These are phyloP conservation scores for Hericium alpestre DNA, from an alignment of 768 basidiomycete species.

Conservation along the genomic window DNA sequence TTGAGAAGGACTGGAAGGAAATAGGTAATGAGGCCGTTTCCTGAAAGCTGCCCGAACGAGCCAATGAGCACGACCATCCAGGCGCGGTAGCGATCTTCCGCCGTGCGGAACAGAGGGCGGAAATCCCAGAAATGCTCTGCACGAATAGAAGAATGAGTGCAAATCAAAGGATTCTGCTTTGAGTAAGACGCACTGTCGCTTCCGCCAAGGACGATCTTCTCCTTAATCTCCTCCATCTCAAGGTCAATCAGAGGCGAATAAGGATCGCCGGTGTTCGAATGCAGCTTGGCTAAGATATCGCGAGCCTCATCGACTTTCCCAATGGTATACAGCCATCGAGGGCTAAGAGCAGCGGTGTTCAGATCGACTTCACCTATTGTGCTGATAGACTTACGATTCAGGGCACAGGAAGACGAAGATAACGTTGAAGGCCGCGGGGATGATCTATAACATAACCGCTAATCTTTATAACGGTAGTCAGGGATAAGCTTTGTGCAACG, in stretches of 20 bases:
- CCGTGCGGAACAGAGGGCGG: slow-evolving; percentile 36
- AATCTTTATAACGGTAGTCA: background rate
- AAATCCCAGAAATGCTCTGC: slow-evolving; percentile 46
- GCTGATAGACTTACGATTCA: slow-evolving; percentile 29
- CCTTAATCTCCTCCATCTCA: slow-evolving; percentile 44
- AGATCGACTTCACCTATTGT: background rate
- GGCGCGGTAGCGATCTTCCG: slow-evolving; percentile 35
- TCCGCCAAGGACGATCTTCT: slow-evolving; percentile 36
- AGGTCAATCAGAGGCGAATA: slow-evolving; percentile 41
- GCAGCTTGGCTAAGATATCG: slow-evolving; percentile 35
- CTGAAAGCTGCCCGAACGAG: slow-evolving; percentile 33
- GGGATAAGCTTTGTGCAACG: background rate
- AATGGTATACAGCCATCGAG: slow-evolving; percentile 41
- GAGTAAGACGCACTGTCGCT: slow-evolving; percentile 28
- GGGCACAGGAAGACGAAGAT: slow-evolving; percentile 37
- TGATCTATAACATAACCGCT: slow-evolving; percentile 18
- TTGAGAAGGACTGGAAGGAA: slow-evolving; percentile 36
- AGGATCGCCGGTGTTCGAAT: slow-evolving; percentile 33
- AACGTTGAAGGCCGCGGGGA: slow-evolving; percentile 38
- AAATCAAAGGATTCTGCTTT: background rate
- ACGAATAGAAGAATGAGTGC: slow-evolving; percentile 6
- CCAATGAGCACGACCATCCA: slow-evolving; percentile 42
- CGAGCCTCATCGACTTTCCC: slow-evolving; percentile 34
- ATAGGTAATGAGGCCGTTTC: slow-evolving; percentile 40
- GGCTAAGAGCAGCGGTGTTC: slow-evolving; percentile 19